Base-by-base conservation (phyloP, 108 stramenopile species). In the Skeletonema costatum region DNA sequence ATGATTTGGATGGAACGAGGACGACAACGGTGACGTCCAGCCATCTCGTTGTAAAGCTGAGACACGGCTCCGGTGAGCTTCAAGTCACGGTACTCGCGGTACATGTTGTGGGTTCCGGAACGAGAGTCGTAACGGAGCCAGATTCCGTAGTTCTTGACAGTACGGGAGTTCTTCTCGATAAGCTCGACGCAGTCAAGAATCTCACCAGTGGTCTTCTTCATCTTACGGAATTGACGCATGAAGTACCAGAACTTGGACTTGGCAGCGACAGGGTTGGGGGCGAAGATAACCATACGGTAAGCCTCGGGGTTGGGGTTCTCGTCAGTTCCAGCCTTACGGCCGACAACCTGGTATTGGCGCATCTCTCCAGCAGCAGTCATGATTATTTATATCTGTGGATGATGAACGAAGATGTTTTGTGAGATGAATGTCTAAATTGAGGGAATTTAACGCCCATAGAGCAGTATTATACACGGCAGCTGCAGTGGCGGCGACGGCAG, bases 121-220 rank as follows among this genome's bases (percentile, higher is more conserved):
- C 98, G 96, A 50, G 97, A 98, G 76, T 97, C 95, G 86, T 99
- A 99, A 68, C 97, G 97, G 61, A 99, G 90, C 97, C 97, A 98
- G 88, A 99, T 99, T 64, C 97, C 98, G 87, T 98, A 99, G 92
- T 98, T 98, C 94, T 99, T 99, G 79, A 99, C 96, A 67, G 88
- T 93, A 84, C 90, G 88, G 59, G 80, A 60, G 90, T 99, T 98
- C 92, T 98, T 98, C 87, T 99, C 99, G 60, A 86, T 78, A 75
- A 99, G 85, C 86, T 99, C 98, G 65, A 97, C 94, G 68, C 93
- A 87, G 83, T 98, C 98, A 50, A 99, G 87, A 81, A 99, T 99
- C 85, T 99, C 98, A 71, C 99, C 99, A 16, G 99, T 99, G 78
- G 98, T 98, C 96, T 98, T 98, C 96, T 99, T 99, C 98, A 99